phyloP scores from a whole-genome alignment of 176 grass and related monocot species.

The Metroxylon sagu region DNA sequence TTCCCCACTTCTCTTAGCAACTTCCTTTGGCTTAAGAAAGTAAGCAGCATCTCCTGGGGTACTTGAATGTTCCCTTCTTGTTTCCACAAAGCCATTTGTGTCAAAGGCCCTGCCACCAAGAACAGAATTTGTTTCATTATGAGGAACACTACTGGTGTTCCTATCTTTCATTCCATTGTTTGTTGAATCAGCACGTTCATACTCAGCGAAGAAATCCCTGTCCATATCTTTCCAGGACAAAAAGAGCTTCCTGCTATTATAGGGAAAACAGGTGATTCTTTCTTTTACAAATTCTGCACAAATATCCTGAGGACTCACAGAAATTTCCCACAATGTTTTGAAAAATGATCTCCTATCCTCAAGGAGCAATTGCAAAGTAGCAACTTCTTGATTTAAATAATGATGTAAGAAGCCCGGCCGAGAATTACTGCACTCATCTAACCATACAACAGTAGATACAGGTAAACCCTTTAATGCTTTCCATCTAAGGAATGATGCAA shows the following conservation, averaged over 20 bases:
- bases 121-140: constrained; percentile 17
- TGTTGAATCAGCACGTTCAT: constrained; percentile 25
- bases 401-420: constrained; percentile 22
- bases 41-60: constrained; percentile 18
- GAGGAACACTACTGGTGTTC: constrained; percentile 6
- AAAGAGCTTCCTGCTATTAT: constrained; percentile 27
- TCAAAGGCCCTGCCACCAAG: constrained; percentile 10
- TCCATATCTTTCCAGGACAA: constrained; percentile 61
- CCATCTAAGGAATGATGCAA: constrained; percentile 55
- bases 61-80: constrained; percentile 42
- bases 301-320: constrained; percentile 48
- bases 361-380: constrained; percentile 30
- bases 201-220: constrained; percentile 21
- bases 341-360: constrained; percentile 38
- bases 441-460: constrained; percentile 42
- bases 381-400: constrained; percentile 31
- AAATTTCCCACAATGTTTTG: constrained; percentile 59
- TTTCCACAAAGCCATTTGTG: constrained; percentile 35
- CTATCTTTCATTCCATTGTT: constrained; percentile 29
- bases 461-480: constrained; percentile 35
- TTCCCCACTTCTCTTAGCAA: constrained; percentile 76
- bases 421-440: constrained; percentile 35
- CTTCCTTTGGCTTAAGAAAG: constrained; percentile 70
- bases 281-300: constrained; percentile 55
- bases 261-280: constrained; percentile 49